Percentiles rank a stretch among this genome's conserved stretches.
Conservation (phyloP, 768 basidiomycete species). For the Collybia mongolica region DNA sequence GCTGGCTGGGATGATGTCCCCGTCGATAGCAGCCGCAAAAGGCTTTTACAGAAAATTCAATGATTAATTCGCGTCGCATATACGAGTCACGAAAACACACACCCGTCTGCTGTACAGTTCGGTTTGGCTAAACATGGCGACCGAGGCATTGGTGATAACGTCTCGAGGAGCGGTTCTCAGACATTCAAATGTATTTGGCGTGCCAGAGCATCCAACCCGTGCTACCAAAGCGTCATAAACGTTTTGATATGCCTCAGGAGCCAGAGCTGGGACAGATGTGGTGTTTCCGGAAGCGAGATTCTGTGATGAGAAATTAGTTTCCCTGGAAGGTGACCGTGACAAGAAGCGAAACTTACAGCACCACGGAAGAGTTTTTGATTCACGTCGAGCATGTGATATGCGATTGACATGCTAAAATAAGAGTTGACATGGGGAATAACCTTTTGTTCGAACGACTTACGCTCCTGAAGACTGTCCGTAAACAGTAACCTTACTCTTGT, state of each 20-base stretch:
- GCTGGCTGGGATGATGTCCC: constrained; percentile 15
- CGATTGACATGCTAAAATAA: constrained; percentile 24
- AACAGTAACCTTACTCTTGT: constrained; percentile 39
- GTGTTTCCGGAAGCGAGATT: constrained; percentile 43
- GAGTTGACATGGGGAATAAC: neutral
- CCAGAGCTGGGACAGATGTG: constrained; percentile 25
- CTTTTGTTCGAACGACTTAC: constrained; percentile 28
- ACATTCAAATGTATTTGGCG: constrained; percentile 26
- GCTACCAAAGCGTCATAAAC: constrained; percentile 39
- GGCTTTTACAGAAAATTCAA: constrained; percentile 3
- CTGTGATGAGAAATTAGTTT: constrained; percentile 15
- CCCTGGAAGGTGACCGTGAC: neutral
- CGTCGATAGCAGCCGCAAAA: constrained; percentile 17
- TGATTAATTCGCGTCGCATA: neutral
- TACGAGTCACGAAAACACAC: neutral
- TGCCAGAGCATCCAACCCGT: constrained; percentile 25
- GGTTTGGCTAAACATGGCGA: constrained; percentile 13
- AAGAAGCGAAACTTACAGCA: constrained; percentile 19
- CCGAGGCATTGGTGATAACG: constrained; percentile 15
- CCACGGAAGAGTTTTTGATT: constrained; percentile 29
- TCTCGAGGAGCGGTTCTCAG: constrained; percentile 14
- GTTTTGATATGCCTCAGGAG: constrained; percentile 25
- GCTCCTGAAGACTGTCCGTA: constrained; percentile 60
- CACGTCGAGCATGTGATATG: constrained; percentile 33
- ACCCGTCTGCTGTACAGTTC: constrained; percentile 15